phyloP scores from a whole-genome alignment of 202 grass and related monocot genomes.

The Cymbopogon flexuosus region DNA sequence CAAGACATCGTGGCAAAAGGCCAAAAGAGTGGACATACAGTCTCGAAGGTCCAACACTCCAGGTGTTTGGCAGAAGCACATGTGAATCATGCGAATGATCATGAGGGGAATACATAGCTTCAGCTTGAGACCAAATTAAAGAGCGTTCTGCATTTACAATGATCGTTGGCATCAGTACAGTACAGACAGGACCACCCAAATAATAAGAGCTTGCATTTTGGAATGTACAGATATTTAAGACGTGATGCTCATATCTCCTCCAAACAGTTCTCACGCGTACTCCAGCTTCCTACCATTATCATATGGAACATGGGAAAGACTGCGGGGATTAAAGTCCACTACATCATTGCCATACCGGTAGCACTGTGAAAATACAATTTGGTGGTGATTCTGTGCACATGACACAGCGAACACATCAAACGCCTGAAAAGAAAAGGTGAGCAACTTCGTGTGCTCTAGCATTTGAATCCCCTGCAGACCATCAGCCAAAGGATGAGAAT shows the following conservation, averaged over 20 bases:
- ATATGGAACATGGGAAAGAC: neutral
- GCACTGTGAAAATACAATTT: neutral
- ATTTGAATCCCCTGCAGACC: slow-evolving; percentile 70
- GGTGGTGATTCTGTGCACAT: slow-evolving; percentile 29
- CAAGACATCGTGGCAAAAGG: neutral
- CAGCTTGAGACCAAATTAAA: too few species aligned
- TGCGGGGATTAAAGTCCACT: neutral
- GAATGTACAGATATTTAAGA: slow-evolving; percentile 38
- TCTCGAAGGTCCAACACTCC: too few species aligned
- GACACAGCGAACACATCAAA: slow-evolving; percentile 3
- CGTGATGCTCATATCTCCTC: neutral
- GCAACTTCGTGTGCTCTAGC: slow-evolving; percentile 22
- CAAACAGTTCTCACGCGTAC: neutral
- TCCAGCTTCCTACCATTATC: slow-evolving; percentile 12
- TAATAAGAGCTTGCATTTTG: slow-evolving; percentile 8
- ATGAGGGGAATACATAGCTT: neutral
- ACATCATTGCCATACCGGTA: neutral
- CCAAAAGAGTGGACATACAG: neutral
- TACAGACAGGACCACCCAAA: neutral
- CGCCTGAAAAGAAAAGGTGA: neutral
- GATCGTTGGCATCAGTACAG: slow-evolving; percentile 2
- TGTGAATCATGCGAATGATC: neutral
- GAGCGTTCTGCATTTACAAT: neutral
- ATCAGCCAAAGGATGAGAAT: slow-evolving; percentile 79
- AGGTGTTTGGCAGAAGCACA: neutral